Percentiles rank a stretch among this genome's conserved stretches.
Evolutionary conservation across 768 basidiomycete genomes (phyloP).

Genomic region (Pholiota molesta): DNA sequence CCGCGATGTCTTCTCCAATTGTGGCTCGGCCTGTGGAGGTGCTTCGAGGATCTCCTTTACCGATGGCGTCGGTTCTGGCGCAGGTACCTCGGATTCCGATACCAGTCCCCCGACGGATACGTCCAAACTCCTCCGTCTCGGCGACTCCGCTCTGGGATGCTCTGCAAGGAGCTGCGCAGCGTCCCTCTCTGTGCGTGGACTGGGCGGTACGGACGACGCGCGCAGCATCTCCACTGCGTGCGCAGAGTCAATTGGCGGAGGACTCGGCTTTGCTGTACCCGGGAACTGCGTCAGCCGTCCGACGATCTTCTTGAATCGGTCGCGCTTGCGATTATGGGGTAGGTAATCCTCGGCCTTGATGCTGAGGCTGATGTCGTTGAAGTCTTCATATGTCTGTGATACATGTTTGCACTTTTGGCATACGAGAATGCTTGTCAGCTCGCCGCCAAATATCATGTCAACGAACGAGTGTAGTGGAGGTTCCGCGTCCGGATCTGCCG

Average conservation of each 20-base stretch:
- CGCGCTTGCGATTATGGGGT: constrained; percentile 68
- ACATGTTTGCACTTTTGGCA: constrained; percentile 95
- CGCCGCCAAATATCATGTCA: constrained; percentile 91
- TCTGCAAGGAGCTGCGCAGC: constrained; percentile 37
- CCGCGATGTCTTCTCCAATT: constrained; percentile 20
- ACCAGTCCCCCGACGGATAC: constrained; percentile 4
- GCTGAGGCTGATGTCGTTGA: constrained; percentile 90
- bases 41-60: constrained; percentile 5
- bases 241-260: neutral
- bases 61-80: constrained; percentile 5
- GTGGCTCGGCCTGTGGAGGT: constrained; percentile 13
- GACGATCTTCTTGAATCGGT: constrained; percentile 75
- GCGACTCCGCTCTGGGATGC: constrained; percentile 34
- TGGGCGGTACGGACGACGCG: constrained; percentile 62
- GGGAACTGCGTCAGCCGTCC: constrained; percentile 56
- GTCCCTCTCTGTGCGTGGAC: constrained; percentile 27
- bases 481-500: constrained; percentile 31
- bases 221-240: constrained; percentile 41
- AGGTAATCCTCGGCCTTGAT: constrained; percentile 81
- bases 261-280: constrained; percentile 12
- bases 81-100: constrained; percentile 12
- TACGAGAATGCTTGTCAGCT: constrained; percentile 87
- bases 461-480: constrained; percentile 70
- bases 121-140: constrained; percentile 50
- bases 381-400: constrained; percentile 91